phyloP scores from a whole-genome alignment of 441 rosid species.

The Bruguiera hainesii region DNA sequence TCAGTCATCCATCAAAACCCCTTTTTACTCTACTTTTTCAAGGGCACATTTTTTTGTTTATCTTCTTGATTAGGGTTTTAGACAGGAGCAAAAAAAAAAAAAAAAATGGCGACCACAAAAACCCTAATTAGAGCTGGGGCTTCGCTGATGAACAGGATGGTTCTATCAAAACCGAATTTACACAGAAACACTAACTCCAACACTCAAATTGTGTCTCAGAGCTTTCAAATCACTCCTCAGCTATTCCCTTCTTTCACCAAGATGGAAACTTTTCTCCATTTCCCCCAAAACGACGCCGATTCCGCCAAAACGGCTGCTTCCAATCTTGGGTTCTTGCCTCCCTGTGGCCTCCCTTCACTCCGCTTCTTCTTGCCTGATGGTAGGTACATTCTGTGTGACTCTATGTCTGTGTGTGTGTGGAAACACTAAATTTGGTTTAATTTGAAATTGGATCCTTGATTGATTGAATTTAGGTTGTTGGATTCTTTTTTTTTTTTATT shows the following conservation, averaged over 20 bases:
- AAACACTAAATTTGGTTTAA: neutral
- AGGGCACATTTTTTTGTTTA: no score
- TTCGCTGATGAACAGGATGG: slow-evolving; percentile 49
- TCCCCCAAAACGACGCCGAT: slow-evolving; percentile 33
- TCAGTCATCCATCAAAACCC: no score
- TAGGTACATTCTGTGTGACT: slow-evolving; percentile 42
- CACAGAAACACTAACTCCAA: slow-evolving; percentile 27
- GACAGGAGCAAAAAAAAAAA: neutral
- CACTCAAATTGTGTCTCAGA: slow-evolving; percentile 25
- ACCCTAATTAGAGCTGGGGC: slow-evolving; percentile 66
- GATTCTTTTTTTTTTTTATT: no score
- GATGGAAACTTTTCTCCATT: slow-evolving; percentile 30
- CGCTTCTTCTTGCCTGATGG: slow-evolving; percentile 88
- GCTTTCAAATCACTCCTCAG: slow-evolving; percentile 41
- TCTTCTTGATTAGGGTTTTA: slow-evolving; percentile 19
- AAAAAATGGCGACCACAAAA: slow-evolving; percentile 67
- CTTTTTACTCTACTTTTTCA: no score
- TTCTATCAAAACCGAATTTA: slow-evolving; percentile 30
- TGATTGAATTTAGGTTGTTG: no score
- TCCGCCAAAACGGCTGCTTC: slow-evolving; percentile 29
- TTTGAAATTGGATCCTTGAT: no score
- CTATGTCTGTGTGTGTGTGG: neutral
- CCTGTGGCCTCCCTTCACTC: slow-evolving; percentile 72
- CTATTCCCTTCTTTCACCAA: slow-evolving; percentile 61
- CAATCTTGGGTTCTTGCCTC: slow-evolving; percentile 44